Conservation (phyloP, 805 yeast genomes). For the Metschnikowia aberdeeniae region DNA sequence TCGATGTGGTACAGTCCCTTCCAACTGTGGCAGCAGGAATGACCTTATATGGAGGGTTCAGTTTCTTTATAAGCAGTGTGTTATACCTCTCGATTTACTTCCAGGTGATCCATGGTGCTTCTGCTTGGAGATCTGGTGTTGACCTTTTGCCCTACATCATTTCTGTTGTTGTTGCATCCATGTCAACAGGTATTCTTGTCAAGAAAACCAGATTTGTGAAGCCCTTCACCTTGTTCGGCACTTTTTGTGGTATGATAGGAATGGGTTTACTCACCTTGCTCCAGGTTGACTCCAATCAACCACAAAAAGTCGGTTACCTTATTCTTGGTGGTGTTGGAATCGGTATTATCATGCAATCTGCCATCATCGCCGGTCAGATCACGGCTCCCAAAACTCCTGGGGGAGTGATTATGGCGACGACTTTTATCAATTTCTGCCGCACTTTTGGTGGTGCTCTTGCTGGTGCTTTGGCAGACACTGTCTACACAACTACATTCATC, state of each 20-base stretch:
- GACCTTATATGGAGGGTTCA: conserved; percentile 15
- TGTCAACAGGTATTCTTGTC: conserved; percentile 35
- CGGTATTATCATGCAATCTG: conserved; percentile 47
- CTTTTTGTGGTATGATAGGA: conserved; percentile 38
- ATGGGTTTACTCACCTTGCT: conserved; percentile 43
- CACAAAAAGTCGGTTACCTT: conserved; percentile 42
- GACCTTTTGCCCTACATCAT: conserved; percentile 42
- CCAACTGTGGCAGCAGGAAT: conserved; percentile 16
- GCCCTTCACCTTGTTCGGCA: conserved; percentile 35
- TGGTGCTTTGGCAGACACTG: conserved; percentile 40
- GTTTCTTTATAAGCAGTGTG: conserved; percentile 18
- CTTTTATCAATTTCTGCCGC: conserved; percentile 42
- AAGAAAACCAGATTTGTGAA: conserved; percentile 38
- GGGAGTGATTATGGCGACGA: conserved; percentile 44
- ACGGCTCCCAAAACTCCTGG: conserved; percentile 51
- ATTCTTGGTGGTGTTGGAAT: conserved; percentile 45
- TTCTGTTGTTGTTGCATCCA: conserved; percentile 35
- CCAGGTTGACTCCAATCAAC: conserved; percentile 30
- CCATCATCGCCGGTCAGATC: conserved; percentile 43
- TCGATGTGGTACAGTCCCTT: conserved; percentile 13
- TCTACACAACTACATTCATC: conserved; percentile 27
- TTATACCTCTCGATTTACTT: conserved; percentile 43
- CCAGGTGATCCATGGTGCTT: conserved; percentile 42
- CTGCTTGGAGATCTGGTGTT: conserved; percentile 45
- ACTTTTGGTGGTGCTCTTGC: conserved; percentile 45